Conservation (phyloP, 306 rosid species). For the Begonia fuchsioides region DNA sequence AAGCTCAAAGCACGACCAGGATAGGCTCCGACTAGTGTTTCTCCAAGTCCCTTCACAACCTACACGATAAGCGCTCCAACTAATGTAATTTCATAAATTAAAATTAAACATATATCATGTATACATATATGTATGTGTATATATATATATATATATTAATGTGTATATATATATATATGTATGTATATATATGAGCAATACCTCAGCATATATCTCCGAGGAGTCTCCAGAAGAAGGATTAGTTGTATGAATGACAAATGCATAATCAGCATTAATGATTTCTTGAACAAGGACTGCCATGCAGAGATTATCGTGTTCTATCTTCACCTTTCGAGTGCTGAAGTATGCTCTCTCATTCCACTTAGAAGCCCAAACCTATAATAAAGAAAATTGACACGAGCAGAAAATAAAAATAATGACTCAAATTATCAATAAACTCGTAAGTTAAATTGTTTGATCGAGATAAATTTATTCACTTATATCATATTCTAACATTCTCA, state of each 20-base stretch:
- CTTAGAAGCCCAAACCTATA: constrained; percentile 96
- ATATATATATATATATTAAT: too few relatives aligned
- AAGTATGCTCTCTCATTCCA: constrained; percentile 98
- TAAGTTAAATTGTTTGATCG: background rate
- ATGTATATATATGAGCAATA: too few relatives aligned
- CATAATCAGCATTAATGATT: constrained; percentile 89
- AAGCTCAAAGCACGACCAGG: constrained; percentile 99
- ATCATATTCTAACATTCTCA: too few relatives aligned
- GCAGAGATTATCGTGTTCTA: constrained; percentile 81
- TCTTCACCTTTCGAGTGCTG: constrained; percentile 87
- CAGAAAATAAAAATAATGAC: background rate
- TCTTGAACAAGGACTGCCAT: constrained; percentile 99
- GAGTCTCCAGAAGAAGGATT: constrained; percentile 96
- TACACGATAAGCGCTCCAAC: constrained; percentile 17
- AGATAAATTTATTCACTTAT: too few relatives aligned
- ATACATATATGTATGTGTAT: too few relatives aligned
- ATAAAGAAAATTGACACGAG: constrained; percentile 12
- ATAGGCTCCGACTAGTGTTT: constrained; percentile 95
- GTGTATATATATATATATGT: too few relatives aligned
- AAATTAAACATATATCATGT: background rate
- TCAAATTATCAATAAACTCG: background rate
- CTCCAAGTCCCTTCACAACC: constrained; percentile 98
- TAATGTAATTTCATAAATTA: constrained; percentile 5
- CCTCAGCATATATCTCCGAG: constrained; percentile 97
- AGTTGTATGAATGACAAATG: constrained; percentile 92